Evolutionary conservation across 805 yeast species (phyloP).

Genomic region (Monosporozyma unispora): DNA sequence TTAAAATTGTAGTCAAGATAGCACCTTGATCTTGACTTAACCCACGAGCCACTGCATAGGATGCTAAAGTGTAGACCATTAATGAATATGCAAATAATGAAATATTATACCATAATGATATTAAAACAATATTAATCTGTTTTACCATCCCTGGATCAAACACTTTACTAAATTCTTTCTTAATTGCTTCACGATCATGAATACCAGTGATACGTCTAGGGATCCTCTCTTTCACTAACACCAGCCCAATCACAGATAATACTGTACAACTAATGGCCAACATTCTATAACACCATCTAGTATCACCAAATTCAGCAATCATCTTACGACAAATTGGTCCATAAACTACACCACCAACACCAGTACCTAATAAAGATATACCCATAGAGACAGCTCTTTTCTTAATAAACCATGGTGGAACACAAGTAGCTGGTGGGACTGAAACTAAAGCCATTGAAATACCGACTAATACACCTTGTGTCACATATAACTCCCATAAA

Average conservation of each 20-base stretch:
- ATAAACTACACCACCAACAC: slow-evolving; percentile 41
- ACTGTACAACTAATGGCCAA: slow-evolving; percentile 35
- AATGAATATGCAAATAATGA: slow-evolving; percentile 36
- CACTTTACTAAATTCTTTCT: slow-evolving; percentile 25
- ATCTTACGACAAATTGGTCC: slow-evolving; percentile 34
- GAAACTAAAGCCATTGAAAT: slow-evolving; percentile 42
- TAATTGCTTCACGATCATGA: slow-evolving; percentile 13
- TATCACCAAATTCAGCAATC: slow-evolving; percentile 32
- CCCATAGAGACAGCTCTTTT: slow-evolving; percentile 50
- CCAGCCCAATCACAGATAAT: slow-evolving; percentile 32
- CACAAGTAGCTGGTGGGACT: slow-evolving; percentile 47
- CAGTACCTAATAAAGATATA: slow-evolving; percentile 41
- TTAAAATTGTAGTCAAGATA: slow-evolving; percentile 37
- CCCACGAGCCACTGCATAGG: slow-evolving; percentile 43
- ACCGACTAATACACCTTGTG: slow-evolving; percentile 62
- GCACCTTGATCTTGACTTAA: slow-evolving; percentile 36
- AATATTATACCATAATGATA: slow-evolving; percentile 32
- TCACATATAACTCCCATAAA: slow-evolving; percentile 58
- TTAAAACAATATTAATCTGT: slow-evolving; percentile 27
- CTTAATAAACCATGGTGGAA: slow-evolving; percentile 65
- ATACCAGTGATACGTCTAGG: slow-evolving; percentile 26
- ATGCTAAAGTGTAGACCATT: slow-evolving; percentile 38
- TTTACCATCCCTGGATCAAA: slow-evolving; percentile 29
- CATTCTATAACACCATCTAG: slow-evolving; percentile 40
- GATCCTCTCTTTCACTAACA: slow-evolving; percentile 39